Evolutionary conservation across 805 yeast genomes (phyloP), one percentile per base, ranked within the genome.

Genomic region (Metschnikowia cerradonensis): DNA sequence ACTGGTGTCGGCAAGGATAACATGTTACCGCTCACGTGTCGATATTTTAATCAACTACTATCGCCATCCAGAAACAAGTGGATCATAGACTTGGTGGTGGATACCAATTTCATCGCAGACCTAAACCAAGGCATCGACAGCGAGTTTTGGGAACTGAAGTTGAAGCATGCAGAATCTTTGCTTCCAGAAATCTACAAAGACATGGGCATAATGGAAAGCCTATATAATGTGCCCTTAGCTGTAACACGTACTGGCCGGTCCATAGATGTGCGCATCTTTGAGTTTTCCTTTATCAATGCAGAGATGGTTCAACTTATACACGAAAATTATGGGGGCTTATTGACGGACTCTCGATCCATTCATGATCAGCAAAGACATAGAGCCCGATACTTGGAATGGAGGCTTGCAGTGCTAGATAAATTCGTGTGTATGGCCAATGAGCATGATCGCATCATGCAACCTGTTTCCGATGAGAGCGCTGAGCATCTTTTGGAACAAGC

Each of bases 1-100:
- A 61, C 77, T 2, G 74, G 73, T 1, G 61, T 69, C 8, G 60
- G 56, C 14, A 10, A 23, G 4, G 35, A 48, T 15, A 70, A 70
- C 48, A 52, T 50, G 3, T 63, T 79, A 4, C 72, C 78, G 0
- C 59, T 72, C 13, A 62, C 67, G 1, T 71, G 70, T 51, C 65
- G 58, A 41, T 45, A 49, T 15, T 52, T 78, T 10, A 53, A 66
- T 38, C 59, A 64, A 8, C 49, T 61, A 8, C 65, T 75, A 14
- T 55, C 52, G 10, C 32, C 49, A 15, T 22, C 52, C 6, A 23
- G 38, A 11, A 54, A 54, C 20, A 48, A 32, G 33, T 53, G 54
- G 50, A 35, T 53, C 33, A 39, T 55, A 8, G 47, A 59, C 46
- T 61, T 60, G 56, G 54, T 67, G 50, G 57, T 76, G 19, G 36